phyloP scores from a whole-genome alignment of 306 rosid species.

The Castanospermum australe region DNA sequence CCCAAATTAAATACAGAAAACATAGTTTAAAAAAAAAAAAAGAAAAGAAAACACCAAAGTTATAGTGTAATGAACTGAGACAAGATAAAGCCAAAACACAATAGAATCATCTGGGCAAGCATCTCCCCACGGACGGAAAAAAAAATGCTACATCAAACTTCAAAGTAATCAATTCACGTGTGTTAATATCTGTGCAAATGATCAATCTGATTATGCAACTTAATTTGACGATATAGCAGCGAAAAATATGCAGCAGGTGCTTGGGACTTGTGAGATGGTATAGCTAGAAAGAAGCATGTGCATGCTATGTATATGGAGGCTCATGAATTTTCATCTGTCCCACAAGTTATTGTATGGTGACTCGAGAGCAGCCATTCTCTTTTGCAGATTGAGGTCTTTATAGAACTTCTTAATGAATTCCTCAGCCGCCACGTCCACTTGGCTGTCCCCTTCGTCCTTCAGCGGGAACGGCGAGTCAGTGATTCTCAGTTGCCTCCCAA shows the following conservation, averaged over 20 bases:
- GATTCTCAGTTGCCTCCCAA: constrained; percentile 67
- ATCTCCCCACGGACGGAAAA: not conserved
- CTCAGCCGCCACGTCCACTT: constrained; percentile 72
- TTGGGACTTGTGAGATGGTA: not conserved
- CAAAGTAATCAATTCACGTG: not conserved
- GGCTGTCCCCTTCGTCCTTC: constrained; percentile 58
- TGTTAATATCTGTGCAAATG: not conserved
- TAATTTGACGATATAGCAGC: not conserved
- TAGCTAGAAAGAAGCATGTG: not conserved
- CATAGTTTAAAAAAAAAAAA: not conserved
- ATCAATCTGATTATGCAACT: constrained; percentile 13
- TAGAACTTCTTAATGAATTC: constrained; percentile 80
- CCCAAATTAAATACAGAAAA: constrained; percentile 1
- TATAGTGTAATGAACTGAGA: constrained; percentile 12
- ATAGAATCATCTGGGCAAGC: not conserved
- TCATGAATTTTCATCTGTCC: constrained; percentile 32
- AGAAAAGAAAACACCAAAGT: not conserved
- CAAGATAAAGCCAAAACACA: not conserved
- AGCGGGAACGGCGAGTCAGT: constrained; percentile 89
- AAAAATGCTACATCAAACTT: not conserved
- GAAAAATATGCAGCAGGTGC: not conserved
- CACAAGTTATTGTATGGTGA: constrained; percentile 44
- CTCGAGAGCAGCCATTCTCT: constrained; percentile 38
- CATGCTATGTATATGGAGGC: not conserved
- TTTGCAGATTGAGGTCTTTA: constrained; percentile 58